Base-by-base conservation (phyloP, 2,329 filamentous ascomycete species). In the Colletotrichum liriopes region DNA sequence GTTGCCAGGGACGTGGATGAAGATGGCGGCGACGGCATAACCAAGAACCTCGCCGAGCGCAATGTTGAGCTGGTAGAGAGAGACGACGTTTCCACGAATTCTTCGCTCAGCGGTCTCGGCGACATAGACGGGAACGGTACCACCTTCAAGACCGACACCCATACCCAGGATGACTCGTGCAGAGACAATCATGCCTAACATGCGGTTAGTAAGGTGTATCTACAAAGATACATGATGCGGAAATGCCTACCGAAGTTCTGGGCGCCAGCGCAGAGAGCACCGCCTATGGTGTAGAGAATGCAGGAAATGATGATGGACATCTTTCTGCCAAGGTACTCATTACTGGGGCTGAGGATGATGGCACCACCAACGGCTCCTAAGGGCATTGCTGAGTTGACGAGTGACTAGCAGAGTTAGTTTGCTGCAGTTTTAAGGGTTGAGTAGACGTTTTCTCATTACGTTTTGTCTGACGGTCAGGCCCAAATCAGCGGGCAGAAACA, bases 31-130 rank as follows among this genome's bases (percentile, higher is more conserved):
- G 1, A 94, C 88, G 6, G 90, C 92, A 72, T 94, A 94, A 2
- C 92, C 93, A 1, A 94, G 84, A 2, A 94, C 92, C 76, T 94
- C 92, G 37, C 92, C 92, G 0, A 94, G 85, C 0, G 93, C 93
- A 77, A 94, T 94, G 81, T 93, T 93, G 81, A 94, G 89, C 78
- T 94, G 93, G 79, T 94, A 94, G 0, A 94, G 84, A 0, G 91
- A 93, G 1, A 94, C 92, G 61, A 94, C 82, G 79, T 94, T 94
- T 75, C 92, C 92, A 76, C 92, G 89, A 32, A 93, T 86, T 71
- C 85, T 87, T 41, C 89, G 86, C 76, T 92, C 91, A 54, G 93
- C 92, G 0, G 90, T 92, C 80, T 94, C 92, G 1, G 92, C 92
- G 39, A 94, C 92, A 74, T 94, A 94, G 65, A 94, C 90, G 0